These are phyloP conservation scores for Saturnispora halmiae DNA, from an alignment of 805 yeast species.

Conservation along the genomic window DNA sequence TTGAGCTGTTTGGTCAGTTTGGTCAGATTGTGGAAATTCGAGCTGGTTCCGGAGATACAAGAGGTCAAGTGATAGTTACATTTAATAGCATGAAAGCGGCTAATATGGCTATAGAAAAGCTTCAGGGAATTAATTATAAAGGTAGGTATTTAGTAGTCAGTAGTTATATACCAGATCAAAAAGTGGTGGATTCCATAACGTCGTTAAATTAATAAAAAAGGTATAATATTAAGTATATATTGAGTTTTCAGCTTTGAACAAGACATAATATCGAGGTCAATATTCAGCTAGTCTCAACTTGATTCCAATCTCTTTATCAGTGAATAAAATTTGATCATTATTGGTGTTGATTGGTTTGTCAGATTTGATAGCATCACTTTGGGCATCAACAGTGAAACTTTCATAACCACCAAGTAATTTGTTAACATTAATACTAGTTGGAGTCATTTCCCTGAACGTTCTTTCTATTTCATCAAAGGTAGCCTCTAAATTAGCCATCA, in stretches of 20 bases:
- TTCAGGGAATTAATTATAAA: slow-evolving; percentile 51
- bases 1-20: slow-evolving; percentile 43
- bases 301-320: slow-evolving; percentile 48
- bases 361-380: slow-evolving; percentile 48
- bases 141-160: slow-evolving; percentile 50
- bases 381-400: slow-evolving; percentile 55
- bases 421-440: slow-evolving; percentile 21
- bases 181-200: slow-evolving; percentile 12
- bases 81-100: slow-evolving; percentile 43
- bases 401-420: slow-evolving; percentile 75
- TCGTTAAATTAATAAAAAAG: slow-evolving; percentile 3
- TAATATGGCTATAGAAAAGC: slow-evolving; percentile 40
- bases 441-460: slow-evolving; percentile 32
- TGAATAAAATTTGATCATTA: slow-evolving; percentile 14
- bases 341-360: slow-evolving; percentile 8
- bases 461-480: slow-evolving; percentile 52
- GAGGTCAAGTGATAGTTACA: slow-evolving; percentile 48
- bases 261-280: slow-evolving; percentile 18
- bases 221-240: background rate
- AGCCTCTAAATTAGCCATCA: slow-evolving; percentile 56
- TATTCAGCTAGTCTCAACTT: slow-evolving; percentile 58
- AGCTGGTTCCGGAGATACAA: slow-evolving; percentile 30
- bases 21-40: slow-evolving; percentile 52
- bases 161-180: slow-evolving; percentile 36
- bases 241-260: background rate